These are phyloP conservation scores for Phlyctochytrium arcticum DNA, from an alignment of 192 early-diverging fungal species.

Conservation along the genomic window DNA sequence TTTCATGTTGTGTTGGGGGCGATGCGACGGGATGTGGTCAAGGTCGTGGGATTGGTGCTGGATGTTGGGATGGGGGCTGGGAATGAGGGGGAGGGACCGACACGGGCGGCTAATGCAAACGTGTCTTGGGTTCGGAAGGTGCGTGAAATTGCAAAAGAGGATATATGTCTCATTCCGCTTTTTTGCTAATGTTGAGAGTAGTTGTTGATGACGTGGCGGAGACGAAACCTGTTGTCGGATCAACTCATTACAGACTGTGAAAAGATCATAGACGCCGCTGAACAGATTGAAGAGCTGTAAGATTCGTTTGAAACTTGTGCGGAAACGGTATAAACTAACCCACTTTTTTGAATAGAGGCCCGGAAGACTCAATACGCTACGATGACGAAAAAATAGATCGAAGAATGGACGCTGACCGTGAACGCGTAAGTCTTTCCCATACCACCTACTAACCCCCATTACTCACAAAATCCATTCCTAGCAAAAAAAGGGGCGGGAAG, in stretches of 20 bases:
- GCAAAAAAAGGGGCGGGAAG: slow-evolving; percentile 22
- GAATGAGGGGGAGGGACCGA: neutral
- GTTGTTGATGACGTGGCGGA: slow-evolving; percentile 2
- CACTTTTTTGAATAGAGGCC: neutral
- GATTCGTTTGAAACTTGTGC: neutral
- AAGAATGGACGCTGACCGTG: slow-evolving; percentile 23
- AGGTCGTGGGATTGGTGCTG: slow-evolving; percentile 7
- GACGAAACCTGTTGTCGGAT: neutral
- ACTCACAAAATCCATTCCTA: neutral
- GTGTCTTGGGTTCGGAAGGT: neutral
- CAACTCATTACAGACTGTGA: neutral
- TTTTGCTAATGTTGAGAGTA: neutral
- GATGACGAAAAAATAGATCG: slow-evolving; percentile 26
- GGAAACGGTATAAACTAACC: neutral
- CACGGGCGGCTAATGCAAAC: slow-evolving; percentile 1
- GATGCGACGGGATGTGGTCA: neutral
- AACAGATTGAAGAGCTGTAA: neutral
- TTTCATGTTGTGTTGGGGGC: neutral
- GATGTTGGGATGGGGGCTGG: too few relatives aligned
- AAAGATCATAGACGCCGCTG: neutral
- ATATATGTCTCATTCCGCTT: neutral
- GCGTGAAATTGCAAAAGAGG: neutral
- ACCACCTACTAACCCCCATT: neutral
- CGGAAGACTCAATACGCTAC: neutral
- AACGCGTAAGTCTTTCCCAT: slow-evolving; percentile 1